These are phyloP conservation scores for Penstemon eatonii DNA, from an alignment of 257 asterid species.

Conservation along the genomic window DNA sequence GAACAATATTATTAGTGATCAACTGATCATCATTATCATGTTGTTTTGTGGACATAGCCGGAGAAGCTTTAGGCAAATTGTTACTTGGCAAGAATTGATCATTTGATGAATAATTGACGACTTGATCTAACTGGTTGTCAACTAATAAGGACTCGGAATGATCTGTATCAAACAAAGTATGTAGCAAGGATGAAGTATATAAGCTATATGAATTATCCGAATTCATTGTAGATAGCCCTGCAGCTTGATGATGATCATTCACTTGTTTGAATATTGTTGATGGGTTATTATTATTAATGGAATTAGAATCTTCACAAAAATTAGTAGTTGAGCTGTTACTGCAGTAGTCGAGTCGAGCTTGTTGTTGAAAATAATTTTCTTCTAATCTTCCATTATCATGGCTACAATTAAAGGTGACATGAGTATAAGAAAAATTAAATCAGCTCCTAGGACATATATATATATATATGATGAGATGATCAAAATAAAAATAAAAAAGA, in stretches of 20 bases:
- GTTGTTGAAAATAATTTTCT: constrained; percentile 53
- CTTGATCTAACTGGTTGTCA: background rate
- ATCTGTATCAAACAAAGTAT: constrained; percentile 46
- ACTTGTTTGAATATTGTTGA: constrained; percentile 8
- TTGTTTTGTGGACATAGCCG: constrained; percentile 26
- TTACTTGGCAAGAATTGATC: constrained; percentile 24
- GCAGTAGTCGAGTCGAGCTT: constrained; percentile 39
- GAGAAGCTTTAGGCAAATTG: constrained; percentile 28
- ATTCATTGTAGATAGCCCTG: constrained; percentile 26
- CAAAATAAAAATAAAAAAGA: background rate
- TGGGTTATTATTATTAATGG: background rate
- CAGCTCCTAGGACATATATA: background rate
- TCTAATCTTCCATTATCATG: constrained; percentile 46
- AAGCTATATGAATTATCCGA: constrained; percentile 38
- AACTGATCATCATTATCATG: constrained; percentile 13
- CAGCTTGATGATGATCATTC: constrained; percentile 14
- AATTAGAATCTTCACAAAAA: constrained; percentile 33
- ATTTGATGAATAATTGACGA: constrained; percentile 31
- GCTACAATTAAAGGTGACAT: constrained; percentile 38
- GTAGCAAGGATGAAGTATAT: constrained; percentile 47
- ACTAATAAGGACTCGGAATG: constrained; percentile 28
- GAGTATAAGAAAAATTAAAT: constrained; percentile 42
- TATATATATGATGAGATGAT: background rate
- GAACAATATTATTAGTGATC: constrained; percentile 28
- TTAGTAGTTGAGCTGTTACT: constrained; percentile 30